Conservation (phyloP, 1,284 basidiomycete genomes). For the Cutaneotrichosporon sp. region DNA sequence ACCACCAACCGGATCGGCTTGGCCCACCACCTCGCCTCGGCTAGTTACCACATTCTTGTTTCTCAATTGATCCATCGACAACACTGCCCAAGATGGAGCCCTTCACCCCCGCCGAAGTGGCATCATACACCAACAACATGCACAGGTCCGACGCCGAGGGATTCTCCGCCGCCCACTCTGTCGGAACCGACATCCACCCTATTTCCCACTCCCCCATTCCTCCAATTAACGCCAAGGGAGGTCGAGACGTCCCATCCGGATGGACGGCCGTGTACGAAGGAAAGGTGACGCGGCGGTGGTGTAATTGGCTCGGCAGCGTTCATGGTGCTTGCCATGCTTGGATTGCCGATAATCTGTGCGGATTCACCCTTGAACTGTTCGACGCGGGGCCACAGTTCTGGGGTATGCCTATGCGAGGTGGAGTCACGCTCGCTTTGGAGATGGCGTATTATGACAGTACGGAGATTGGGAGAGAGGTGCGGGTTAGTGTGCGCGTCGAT, state of each 20-base stretch:
- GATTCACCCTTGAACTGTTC: background rate
- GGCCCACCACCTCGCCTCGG: background rate
- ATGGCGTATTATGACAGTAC: constrained; percentile 33
- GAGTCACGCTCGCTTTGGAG: constrained; percentile 35
- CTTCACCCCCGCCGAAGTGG: background rate
- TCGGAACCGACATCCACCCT: constrained; percentile 13
- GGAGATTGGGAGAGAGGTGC: constrained; percentile 10
- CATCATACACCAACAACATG: background rate
- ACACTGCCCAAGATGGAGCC: background rate
- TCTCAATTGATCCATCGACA: background rate
- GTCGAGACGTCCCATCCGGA: constrained; percentile 10
- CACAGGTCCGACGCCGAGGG: background rate
- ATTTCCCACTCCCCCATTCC: constrained; percentile 16
- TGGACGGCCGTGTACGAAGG: constrained; percentile 15
- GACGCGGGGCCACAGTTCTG: constrained; percentile 27
- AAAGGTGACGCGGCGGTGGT: constrained; percentile 30
- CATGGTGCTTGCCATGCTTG: constrained; percentile 44
- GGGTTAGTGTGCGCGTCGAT: constrained; percentile 18
- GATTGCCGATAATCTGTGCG: constrained; percentile 35
- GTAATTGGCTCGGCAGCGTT: constrained; percentile 33
- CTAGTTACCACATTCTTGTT: background rate
- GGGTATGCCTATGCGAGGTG: constrained; percentile 36
- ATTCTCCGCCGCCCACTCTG: background rate
- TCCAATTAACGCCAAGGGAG: constrained; percentile 16
- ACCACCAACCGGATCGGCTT: background rate